Evolutionary conservation across 495 filamentous ascomycete genomes (phyloP), one percentile per base, ranked within the genome.

Genomic region (Penicillium coffeae): DNA sequence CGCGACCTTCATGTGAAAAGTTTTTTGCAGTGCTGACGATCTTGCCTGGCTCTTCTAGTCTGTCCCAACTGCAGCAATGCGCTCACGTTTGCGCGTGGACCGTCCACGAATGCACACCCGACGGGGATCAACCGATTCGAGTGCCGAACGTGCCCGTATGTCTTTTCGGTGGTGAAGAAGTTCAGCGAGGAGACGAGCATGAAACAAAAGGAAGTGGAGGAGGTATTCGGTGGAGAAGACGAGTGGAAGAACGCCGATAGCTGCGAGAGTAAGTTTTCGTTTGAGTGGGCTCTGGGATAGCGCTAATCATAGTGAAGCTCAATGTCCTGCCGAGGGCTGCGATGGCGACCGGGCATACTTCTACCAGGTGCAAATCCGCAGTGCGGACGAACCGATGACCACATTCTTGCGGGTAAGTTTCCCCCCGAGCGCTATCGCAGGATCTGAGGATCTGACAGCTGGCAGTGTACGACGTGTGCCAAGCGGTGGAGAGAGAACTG

Each of bases 351-450:
- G 87, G 70, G 93, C 94, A 30, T 94, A 88, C 49, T 96, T 89
- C 78, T 94, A 90, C 72, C 87, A 92, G 79, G 83, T 96, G 58
- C 93, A 98, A 79, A 97, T 96, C 71, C 84, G 93, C 48, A 95
- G 89, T 73, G 93, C 94, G 34, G 93, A 98, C 71, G 93, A 98
- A 77, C 93, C 93, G 43, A 96, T 95, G 90, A 98, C 93, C 39
- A 88, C 79, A 34, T 97, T 98, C 69, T 91, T 85, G 65, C 90
- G 88, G 86, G 89, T 91, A 54, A 43, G 75, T 60, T 45, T 36
- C 47, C 51, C 55, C 63, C 45, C 56, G 40, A 50, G n/a, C n/a
- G 9, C 38, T 38, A 22, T 48, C 55, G 52, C 50, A 50, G 49
- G 47, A 45, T 41, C 37, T 25, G 45, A 54, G 38, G 51, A 41